A percentile compares a stretch with the other conserved stretches of the same genome.
These are phyloP conservation scores for Zanthoxylum bungeanum DNA, from an alignment of 345 rosid species.

Conservation along the genomic window DNA sequence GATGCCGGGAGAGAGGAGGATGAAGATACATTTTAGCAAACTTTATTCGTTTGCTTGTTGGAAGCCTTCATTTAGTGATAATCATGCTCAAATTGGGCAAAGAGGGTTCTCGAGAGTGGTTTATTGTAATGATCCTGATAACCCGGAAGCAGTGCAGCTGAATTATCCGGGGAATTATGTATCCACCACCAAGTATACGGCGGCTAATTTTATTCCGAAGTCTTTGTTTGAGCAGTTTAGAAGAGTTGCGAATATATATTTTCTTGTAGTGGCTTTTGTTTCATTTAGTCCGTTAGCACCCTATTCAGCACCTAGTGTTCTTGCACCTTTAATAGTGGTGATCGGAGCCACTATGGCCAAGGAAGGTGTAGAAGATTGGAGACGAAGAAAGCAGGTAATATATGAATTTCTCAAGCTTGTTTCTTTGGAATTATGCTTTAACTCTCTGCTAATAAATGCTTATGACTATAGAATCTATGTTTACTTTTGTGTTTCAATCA, in stretches of 20 bases:
- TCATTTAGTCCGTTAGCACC: constrained; percentile 93
- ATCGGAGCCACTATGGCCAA: constrained; percentile 83
- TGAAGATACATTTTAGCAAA: constrained; percentile 46
- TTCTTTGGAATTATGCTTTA: not conserved
- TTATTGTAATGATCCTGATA: constrained; percentile 79
- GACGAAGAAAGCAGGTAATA: constrained; percentile 67
- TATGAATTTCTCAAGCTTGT: constrained; percentile 6
- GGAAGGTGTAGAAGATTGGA: constrained; percentile 90
- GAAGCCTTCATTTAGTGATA: constrained; percentile 32
- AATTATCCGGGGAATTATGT: constrained; percentile 82
- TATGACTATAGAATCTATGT: not conserved
- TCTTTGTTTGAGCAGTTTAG: constrained; percentile 96
- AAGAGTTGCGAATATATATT: constrained; percentile 90
- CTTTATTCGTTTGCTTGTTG: constrained; percentile 64
- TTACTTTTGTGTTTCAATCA: not conserved
- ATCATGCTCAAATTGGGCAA: constrained; percentile 59
- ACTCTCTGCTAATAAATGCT: not conserved
- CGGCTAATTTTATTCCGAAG: constrained; percentile 78
- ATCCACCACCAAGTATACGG: constrained; percentile 79
- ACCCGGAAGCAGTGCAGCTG: constrained; percentile 47
- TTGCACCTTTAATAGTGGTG: constrained; percentile 71
- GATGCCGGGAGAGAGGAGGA: constrained; percentile 41
- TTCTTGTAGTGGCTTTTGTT: constrained; percentile 81
- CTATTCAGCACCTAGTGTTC: constrained; percentile 62
- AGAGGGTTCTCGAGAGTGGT: constrained; percentile 83